These are phyloP conservation scores for Xylaria digitata DNA, from an alignment of 2,329 filamentous ascomycete genomes.

Conservation along the genomic window DNA sequence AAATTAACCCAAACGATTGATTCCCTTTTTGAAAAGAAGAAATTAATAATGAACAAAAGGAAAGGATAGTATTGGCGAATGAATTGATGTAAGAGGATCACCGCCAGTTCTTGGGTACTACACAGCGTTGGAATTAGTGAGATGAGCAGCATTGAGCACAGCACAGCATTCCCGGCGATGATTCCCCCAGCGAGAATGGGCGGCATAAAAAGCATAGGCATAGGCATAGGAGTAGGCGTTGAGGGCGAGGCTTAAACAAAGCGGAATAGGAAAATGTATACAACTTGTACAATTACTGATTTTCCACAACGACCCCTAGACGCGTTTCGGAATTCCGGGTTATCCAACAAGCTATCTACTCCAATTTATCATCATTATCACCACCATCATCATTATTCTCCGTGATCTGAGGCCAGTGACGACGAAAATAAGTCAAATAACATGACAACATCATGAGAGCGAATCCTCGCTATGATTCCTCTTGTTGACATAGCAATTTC, in stretches of 20 bases:
- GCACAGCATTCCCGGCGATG: background rate
- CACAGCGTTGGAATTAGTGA: background rate
- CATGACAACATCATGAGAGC: background rate
- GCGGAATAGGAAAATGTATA: background rate
- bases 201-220: slow-evolving; percentile 3
- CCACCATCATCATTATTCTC: background rate
- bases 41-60: too few species aligned
- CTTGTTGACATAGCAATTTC: background rate
- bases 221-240: slow-evolving; percentile 3
- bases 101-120: background rate
- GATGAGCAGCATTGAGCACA: background rate
- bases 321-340: background rate
- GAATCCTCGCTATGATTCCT: background rate
- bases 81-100: background rate
- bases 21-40: too few species aligned
- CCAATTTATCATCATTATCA: too few species aligned
- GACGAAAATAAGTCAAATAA: background rate
- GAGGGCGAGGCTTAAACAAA: background rate
- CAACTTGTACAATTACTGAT: slow-evolving; percentile 16
- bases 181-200: background rate
- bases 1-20: too few species aligned
- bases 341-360: too few species aligned
- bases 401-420: background rate
- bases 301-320: background rate
- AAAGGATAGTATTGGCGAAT: background rate